phyloP scores from a whole-genome alignment of 768 basidiomycete species.

The Mycena metata region DNA sequence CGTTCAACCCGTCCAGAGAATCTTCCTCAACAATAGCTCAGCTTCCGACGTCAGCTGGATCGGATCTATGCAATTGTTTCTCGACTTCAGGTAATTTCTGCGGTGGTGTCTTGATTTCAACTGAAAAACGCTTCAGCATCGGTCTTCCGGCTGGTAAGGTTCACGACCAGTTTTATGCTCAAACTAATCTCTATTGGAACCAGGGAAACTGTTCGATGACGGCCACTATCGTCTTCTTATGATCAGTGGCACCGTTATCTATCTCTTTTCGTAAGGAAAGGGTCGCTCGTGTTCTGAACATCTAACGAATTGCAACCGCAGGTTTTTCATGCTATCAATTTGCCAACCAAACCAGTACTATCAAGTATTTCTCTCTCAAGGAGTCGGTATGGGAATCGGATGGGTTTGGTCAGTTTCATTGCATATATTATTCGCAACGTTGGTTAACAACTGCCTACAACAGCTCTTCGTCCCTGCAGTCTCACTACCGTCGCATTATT shows the following conservation, averaged over 20 bases:
- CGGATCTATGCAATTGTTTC: conserved; percentile 31
- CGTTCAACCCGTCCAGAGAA: conserved; percentile 17
- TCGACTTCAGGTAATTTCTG: conserved; percentile 31
- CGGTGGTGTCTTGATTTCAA: not conserved
- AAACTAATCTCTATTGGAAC: not conserved
- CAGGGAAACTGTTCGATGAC: conserved; percentile 35
- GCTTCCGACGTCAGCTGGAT: conserved; percentile 36
- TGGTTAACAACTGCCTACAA: not conserved
- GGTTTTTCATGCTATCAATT: conserved; percentile 44
- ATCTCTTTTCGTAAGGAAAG: conserved; percentile 35
- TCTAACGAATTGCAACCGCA: not conserved
- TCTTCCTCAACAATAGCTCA: conserved; percentile 31
- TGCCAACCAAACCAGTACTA: conserved; percentile 42
- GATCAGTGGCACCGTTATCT: conserved; percentile 30
- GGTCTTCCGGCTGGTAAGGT: conserved; percentile 34
- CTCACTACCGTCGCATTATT: conserved; percentile 55
- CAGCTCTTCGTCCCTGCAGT: conserved; percentile 55
- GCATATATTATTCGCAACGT: not conserved
- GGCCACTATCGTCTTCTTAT: conserved; percentile 35
- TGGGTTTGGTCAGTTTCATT: conserved; percentile 39
- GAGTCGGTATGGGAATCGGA: conserved; percentile 52
- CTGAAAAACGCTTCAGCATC: conserved; percentile 11
- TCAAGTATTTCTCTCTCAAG: conserved; percentile 47
- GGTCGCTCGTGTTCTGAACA: not conserved
- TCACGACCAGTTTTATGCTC: not conserved